Evolutionary conservation across 768 basidiomycete genomes (phyloP), one percentile per base, ranked within the genome.

Genomic region (Neoboletus subvelutipes): DNA sequence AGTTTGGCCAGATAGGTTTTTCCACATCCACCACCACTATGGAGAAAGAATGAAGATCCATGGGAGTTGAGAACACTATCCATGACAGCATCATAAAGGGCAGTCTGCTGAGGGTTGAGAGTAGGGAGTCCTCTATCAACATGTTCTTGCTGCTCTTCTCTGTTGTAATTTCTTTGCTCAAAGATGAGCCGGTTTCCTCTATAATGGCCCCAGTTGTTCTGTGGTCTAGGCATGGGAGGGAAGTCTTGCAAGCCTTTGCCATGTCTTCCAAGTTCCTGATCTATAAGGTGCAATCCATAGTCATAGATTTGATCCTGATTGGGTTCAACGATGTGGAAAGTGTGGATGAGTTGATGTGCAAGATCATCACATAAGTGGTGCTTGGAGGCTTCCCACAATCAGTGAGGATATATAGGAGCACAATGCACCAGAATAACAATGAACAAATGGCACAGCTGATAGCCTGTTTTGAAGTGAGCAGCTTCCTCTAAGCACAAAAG

Each of bases 91-190:
- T 46, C 2, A 11, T 46, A 29, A 3, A 45, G 45, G n/a, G 17
- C 18, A 29, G 0, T 79, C 52, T 82, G 81, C 8, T 73, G 70
- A 53, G 33, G 3, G 39, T 54, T 54, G 0, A 54, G 9, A 18
- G 52, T 54, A 11, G 43, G n/a, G 0, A 46, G 36, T 3, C 26
- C 28, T 15, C 4, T 33, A 0, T 55, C 3, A 78, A 79, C 17
- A 81, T 54, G 1, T 76, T 66, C n/a, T 72, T 76, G 22, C 2
- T 15, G 20, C 4, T 33, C 13, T 5, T 31, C 40, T 4, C 17
- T 5, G 10, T 52, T 5, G 17, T 28, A 45, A 28, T 26, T 15
- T 5, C 13, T 15, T 22, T 45, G 43, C 17, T 45, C 43, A 28
- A 28, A 28, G 17, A 45, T 45, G 4, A 45, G 43, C 2, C 13